Evolutionary conservation across 2,329 filamentous ascomycete species (phyloP), one percentile per base, ranked within the genome.

Genomic region (Trichophyton mentagrophytes): DNA sequence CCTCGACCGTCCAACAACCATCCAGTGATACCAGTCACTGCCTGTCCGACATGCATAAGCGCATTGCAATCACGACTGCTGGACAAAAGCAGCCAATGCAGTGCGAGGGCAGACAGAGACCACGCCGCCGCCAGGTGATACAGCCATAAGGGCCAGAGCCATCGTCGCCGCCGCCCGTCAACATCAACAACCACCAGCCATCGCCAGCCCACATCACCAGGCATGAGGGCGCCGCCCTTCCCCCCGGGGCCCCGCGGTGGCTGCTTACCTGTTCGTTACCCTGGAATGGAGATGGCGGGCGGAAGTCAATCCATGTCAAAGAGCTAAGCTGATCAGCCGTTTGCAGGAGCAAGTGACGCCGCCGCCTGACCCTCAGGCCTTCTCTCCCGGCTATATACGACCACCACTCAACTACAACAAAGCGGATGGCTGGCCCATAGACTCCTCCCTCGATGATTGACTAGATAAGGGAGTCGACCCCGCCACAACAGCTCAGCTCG

Each of bases 331-430:
- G 51, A 55, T 55, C 51, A 55, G 22, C 51, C 51, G 51, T 36
- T 55, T 20, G 51, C 51, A 55, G 51, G 51, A 27, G 51, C 51
- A 55, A 55, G 51, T 55, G 51, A 55, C 51, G 51, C n/a, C 27
- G 11, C 27, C 51, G 51, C 51, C 27, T 55, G 51, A 55, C 27
- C 20, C 20, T 20, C n/a, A 25, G 44, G 44, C 44, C 17, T 47
- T 44, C 40, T 44, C 40, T n/a, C 40, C 40, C n/a, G 40, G 15
- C 40, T 22, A 11, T 9, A 13, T 13, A 20, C 46, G 27, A 30
- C 27, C 6, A 27, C 20, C 46, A 38, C 40, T 17, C n/a, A 44
- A 17, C n/a, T n/a, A n/a, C 40, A n/a, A n/a, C n/a, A 44, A 2
- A 17, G 15, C 5, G 15, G 40, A 44, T 44, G 40, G 40, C 40